Conservation (phyloP, 1,284 basidiomycete species). For the Xerocomus alliaceus region DNA sequence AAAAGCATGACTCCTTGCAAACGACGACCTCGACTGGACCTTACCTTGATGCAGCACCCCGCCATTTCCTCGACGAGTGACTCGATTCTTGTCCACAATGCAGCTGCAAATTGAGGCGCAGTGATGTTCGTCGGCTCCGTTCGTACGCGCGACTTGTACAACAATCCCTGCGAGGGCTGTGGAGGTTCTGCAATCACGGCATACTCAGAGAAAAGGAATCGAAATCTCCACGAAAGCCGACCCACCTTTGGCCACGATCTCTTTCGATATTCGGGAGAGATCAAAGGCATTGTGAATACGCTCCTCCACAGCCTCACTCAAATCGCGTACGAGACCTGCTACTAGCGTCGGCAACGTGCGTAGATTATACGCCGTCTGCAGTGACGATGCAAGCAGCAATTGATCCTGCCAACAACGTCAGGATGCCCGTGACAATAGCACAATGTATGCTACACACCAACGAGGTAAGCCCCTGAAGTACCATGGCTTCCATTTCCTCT, state of each 20-base stretch:
- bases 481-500: slow-evolving; percentile 87
- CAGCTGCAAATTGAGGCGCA: slow-evolving; percentile 80
- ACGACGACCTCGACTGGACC: not conserved
- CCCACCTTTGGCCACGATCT: slow-evolving; percentile 78
- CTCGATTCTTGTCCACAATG: slow-evolving; percentile 85
- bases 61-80: slow-evolving; percentile 88
- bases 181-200: slow-evolving; percentile 27
- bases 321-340: slow-evolving; percentile 77
- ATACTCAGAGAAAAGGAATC: not conserved
- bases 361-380: slow-evolving; percentile 95
- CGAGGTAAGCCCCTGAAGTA: slow-evolving; percentile 75
- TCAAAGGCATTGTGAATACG: slow-evolving; percentile 87
- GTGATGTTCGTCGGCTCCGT: slow-evolving; percentile 86
- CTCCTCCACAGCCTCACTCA: slow-evolving; percentile 84
- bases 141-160: slow-evolving; percentile 81
- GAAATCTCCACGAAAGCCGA: slow-evolving; percentile 4
- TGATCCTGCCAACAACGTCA: slow-evolving; percentile 67
- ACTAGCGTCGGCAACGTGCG: slow-evolving; percentile 85
- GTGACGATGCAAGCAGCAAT: slow-evolving; percentile 84
- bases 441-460: slow-evolving; percentile 57
- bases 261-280: slow-evolving; percentile 82
- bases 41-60: slow-evolving; percentile 87
- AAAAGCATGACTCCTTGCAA: slow-evolving; percentile 3
- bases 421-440: not conserved
- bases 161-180: slow-evolving; percentile 46